Percentiles rank a stretch among this genome's conserved stretches.
Evolutionary conservation across 1,284 basidiomycete species (phyloP).

Genomic region (Cutaneotrichosporon dermatis): DNA sequence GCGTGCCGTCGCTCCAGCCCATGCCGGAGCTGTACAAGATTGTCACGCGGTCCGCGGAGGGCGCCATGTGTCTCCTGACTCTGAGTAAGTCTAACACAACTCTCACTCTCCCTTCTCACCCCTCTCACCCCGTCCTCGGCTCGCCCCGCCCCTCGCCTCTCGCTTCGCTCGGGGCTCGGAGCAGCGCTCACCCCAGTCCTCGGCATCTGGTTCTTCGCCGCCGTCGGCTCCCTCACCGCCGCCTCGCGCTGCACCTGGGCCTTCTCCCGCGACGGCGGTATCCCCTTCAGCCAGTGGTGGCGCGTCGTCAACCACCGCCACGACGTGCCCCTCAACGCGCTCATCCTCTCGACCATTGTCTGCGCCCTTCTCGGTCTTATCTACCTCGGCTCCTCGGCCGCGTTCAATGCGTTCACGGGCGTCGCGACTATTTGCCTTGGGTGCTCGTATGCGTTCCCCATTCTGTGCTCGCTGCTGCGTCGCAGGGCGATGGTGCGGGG

Average conservation of each 20-base stretch:
- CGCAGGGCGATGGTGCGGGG: slow-evolving; percentile 38
- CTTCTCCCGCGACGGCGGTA: slow-evolving; percentile 51
- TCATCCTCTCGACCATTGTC: slow-evolving; percentile 46
- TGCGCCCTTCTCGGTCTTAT: slow-evolving; percentile 49
- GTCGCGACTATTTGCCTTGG: slow-evolving; percentile 44
- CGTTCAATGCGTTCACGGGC: slow-evolving; percentile 46
- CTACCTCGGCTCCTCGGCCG: slow-evolving; percentile 44
- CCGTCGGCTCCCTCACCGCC: slow-evolving; percentile 50
- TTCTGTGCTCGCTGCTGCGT: slow-evolving; percentile 45
- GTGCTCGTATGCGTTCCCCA: slow-evolving; percentile 46
- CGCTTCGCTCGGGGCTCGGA: too few species aligned
- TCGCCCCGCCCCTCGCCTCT: too few species aligned
- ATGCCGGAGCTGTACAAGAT: slow-evolving; percentile 51
- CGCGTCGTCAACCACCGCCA: slow-evolving; percentile 39
- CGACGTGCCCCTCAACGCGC: slow-evolving; percentile 48
- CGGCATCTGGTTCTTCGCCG: slow-evolving; percentile 51
- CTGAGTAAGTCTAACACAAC: slow-evolving; percentile 31
- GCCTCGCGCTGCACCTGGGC: slow-evolving; percentile 22
- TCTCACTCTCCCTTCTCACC: background rate
- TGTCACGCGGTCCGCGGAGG: slow-evolving; percentile 48
- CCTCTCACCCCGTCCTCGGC: background rate
- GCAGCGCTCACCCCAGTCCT: slow-evolving; percentile 34
- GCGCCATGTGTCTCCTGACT: slow-evolving; percentile 51
- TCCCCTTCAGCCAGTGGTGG: slow-evolving; percentile 45
- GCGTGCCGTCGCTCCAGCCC: slow-evolving; percentile 48